Percentiles rank a stretch among this genome's conserved stretches.
These are phyloP conservation scores for Borovskyia barvae DNA, from an alignment of 208 protist genomes.

Conservation along the genomic window DNA sequence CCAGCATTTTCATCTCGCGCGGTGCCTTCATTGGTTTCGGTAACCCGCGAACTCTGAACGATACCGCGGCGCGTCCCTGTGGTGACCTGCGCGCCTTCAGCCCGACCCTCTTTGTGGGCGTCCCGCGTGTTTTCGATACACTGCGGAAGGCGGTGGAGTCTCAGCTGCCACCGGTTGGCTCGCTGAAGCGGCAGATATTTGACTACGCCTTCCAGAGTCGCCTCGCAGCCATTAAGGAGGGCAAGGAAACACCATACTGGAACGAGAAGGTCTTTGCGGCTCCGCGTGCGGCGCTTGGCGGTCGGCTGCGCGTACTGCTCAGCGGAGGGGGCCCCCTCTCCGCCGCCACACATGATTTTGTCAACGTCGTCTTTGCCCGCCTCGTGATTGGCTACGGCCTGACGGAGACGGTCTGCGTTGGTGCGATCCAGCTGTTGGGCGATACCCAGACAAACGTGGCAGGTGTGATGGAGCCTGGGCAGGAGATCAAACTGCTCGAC, in stretches of 20 bases:
- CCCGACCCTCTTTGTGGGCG: slow-evolving; percentile 71
- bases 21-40: slow-evolving; percentile 76
- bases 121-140: slow-evolving; percentile 89
- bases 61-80: slow-evolving; percentile 66
- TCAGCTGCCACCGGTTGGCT: slow-evolving; percentile 66
- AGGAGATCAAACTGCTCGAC: slow-evolving; percentile 93
- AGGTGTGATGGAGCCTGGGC: slow-evolving; percentile 57
- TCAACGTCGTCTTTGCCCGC: slow-evolving; percentile 79
- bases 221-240: slow-evolving; percentile 57
- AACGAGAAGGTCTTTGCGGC: slow-evolving; percentile 80
- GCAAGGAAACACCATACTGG: slow-evolving; percentile 83
- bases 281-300: slow-evolving; percentile 57
- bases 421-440: slow-evolving; percentile 56
- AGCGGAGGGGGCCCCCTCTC: slow-evolving; percentile 82
- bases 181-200: slow-evolving; percentile 72
- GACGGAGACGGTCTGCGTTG: slow-evolving; percentile 86
- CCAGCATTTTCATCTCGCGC: slow-evolving; percentile 67
- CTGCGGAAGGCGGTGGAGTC: slow-evolving; percentile 75
- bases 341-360: slow-evolving; percentile 74
- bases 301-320: slow-evolving; percentile 58
- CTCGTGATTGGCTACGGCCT: slow-evolving; percentile 81
- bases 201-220: slow-evolving; percentile 64
- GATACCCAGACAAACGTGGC: slow-evolving; percentile 56
- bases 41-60: slow-evolving; percentile 74
- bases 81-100: slow-evolving; percentile 83